Conservation (phyloP, 1,284 basidiomycete genomes). For the Cryptococcus sp. region DNA sequence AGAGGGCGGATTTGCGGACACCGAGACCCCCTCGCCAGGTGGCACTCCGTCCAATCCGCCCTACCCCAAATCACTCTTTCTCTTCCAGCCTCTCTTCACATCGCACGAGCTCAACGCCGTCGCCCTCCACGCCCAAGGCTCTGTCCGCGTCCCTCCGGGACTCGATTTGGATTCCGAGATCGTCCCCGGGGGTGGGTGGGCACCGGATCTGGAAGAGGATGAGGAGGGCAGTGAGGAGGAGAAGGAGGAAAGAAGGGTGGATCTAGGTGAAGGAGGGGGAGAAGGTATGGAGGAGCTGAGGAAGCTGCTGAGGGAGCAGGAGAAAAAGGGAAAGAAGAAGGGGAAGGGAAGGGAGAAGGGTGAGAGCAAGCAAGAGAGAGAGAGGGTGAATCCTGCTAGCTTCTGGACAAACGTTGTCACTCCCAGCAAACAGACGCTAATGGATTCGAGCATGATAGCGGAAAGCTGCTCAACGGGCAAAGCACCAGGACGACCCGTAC, state of each 20-base stretch:
- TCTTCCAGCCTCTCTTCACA: constrained; percentile 77
- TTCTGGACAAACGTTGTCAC: background rate
- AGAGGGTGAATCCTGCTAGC: constrained; percentile 31
- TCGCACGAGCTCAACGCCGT: constrained; percentile 83
- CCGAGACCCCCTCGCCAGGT: constrained; percentile 34
- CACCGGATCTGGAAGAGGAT: constrained; percentile 24
- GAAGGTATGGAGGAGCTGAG: constrained; percentile 50
- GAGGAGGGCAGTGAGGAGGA: constrained; percentile 42
- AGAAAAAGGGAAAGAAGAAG: constrained; percentile 49
- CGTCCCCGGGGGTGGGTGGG: constrained; percentile 54
- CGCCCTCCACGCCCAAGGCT: constrained; percentile 71
- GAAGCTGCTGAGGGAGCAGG: constrained; percentile 46
- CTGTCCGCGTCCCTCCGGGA: constrained; percentile 75
- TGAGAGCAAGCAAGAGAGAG: constrained; percentile 40
- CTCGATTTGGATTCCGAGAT: constrained; percentile 83
- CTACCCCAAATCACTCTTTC: constrained; percentile 78
- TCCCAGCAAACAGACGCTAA: constrained; percentile 1
- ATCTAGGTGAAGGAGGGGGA: constrained; percentile 43
- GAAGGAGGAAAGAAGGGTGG: constrained; percentile 20
- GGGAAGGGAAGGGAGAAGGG: constrained; percentile 33
- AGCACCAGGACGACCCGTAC: constrained; percentile 77
- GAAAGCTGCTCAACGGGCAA: constrained; percentile 67
- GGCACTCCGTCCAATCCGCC: constrained; percentile 22
- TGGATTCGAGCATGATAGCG: constrained; percentile 53
- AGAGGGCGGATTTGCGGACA: constrained; percentile 40